Conservation (phyloP, 2,329 filamentous ascomycete genomes). For the Bipolaris gigantea region DNA sequence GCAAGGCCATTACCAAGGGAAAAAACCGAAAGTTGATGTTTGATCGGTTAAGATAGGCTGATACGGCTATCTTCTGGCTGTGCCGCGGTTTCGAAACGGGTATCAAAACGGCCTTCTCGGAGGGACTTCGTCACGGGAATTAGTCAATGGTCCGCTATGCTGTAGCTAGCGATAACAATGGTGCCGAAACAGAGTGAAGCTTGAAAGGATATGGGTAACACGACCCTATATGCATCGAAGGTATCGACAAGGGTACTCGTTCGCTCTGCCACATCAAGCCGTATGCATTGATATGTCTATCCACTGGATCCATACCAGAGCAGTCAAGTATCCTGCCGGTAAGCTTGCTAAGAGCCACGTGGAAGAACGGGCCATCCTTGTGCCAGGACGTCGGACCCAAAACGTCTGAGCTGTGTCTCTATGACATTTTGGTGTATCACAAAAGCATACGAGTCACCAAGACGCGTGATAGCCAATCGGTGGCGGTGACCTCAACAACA, state of each 20-base stretch:
- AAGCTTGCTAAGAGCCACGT: constrained; percentile 1
- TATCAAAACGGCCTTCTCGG: background rate
- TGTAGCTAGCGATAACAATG: background rate
- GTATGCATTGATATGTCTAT: background rate
- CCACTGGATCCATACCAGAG: no score
- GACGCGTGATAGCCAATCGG: constrained; percentile 13
- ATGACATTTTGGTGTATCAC: constrained; percentile 16
- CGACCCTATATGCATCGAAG: background rate
- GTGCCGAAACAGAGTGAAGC: background rate
- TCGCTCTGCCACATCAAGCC: background rate
- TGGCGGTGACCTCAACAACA: constrained; percentile 7
- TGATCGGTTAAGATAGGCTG: no score
- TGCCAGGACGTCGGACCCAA: constrained; percentile 18
- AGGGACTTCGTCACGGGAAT: background rate
- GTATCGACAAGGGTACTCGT: background rate
- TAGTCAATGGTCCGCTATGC: background rate
- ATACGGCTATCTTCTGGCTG: background rate
- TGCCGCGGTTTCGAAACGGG: background rate
- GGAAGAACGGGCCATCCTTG: constrained; percentile 13
- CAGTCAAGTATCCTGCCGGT: background rate
- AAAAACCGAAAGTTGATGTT: background rate
- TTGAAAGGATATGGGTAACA: background rate
- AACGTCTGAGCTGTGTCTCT: constrained; percentile 24
- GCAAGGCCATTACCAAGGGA: background rate
- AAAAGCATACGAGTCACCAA: constrained; percentile 11